Conservation (phyloP, 768 basidiomycete species). For the Mycena chlorophos region DNA sequence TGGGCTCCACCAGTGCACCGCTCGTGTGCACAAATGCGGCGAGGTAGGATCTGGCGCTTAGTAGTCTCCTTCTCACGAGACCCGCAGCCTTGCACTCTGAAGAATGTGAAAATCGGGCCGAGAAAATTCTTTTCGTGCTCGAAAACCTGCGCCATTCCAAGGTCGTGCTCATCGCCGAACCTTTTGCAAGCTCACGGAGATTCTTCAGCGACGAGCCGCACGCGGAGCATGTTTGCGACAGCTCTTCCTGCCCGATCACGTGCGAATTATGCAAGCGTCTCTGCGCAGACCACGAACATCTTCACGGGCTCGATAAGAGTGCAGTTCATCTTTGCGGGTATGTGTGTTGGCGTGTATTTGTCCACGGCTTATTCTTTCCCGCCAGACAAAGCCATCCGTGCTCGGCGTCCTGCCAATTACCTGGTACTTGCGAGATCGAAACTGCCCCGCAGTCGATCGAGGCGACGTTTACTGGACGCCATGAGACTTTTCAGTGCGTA, state of each 20-base stretch:
- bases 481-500: slow-evolving; percentile 63
- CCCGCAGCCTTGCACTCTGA: slow-evolving; percentile 44
- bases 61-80: slow-evolving; percentile 6
- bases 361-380: not conserved
- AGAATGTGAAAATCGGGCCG: slow-evolving; percentile 28
- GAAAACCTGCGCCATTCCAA: slow-evolving; percentile 43
- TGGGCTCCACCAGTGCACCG: slow-evolving; percentile 54
- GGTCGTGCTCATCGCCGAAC: slow-evolving; percentile 30
- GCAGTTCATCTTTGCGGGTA: slow-evolving; percentile 61
- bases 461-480: slow-evolving; percentile 58
- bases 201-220: slow-evolving; percentile 45
- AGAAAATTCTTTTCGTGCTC: slow-evolving; percentile 41
- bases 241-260: slow-evolving; percentile 50
- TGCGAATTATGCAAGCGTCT: slow-evolving; percentile 59
- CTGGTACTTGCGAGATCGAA: slow-evolving; percentile 60
- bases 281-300: slow-evolving; percentile 48
- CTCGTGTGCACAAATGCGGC: slow-evolving; percentile 55
- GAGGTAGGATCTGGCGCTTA: slow-evolving; percentile 38
- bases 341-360: slow-evolving; percentile 8
- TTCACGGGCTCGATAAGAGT: slow-evolving; percentile 46
- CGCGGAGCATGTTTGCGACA: slow-evolving; percentile 49
- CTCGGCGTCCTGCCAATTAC: slow-evolving; percentile 38
- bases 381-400: slow-evolving; percentile 60
- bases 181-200: not conserved
- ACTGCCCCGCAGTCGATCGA: slow-evolving; percentile 59